phyloP scores from a whole-genome alignment of 371 early-diverging fungal genomes.

The Entomophthora muscae region DNA sequence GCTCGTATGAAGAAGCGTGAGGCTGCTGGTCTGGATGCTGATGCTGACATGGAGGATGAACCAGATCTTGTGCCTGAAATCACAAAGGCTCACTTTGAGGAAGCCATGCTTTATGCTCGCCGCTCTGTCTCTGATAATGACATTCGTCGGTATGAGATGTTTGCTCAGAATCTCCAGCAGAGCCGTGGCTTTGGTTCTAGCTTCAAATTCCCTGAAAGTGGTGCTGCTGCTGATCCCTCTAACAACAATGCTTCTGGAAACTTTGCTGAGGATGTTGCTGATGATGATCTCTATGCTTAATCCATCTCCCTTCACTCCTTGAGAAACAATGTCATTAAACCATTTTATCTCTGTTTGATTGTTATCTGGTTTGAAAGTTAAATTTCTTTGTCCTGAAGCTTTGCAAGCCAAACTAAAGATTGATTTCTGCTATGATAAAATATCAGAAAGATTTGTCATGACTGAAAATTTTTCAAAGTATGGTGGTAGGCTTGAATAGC shows the following conservation, averaged over 20 bases:
- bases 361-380: too few species aligned
- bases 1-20: constrained; percentile 43
- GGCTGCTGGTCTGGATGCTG: constrained; percentile 53
- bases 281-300: constrained; percentile 36
- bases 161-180: constrained; percentile 94
- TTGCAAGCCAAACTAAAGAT: too few species aligned
- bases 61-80: constrained; percentile 80
- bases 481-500: too few species aligned
- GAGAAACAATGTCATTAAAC: too few species aligned
- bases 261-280: constrained; percentile 26
- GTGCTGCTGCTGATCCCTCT: constrained; percentile 23
- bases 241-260: constrained; percentile 18
- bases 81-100: constrained; percentile 91
- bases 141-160: constrained; percentile 97
- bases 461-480: too few species aligned
- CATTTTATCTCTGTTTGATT: too few species aligned
- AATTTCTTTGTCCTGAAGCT: too few species aligned
- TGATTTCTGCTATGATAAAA: too few species aligned
- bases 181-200: constrained; percentile 66
- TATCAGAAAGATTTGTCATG: too few species aligned
- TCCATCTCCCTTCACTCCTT: too few species aligned
- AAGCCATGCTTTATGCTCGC: constrained; percentile 95
- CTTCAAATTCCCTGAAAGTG: constrained; percentile 88
- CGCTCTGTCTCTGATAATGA: constrained; percentile 95
- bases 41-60: constrained; percentile 48